A percentile compares a stretch with the other conserved stretches of the same genome.
Evolutionary conservation across 2,329 filamentous ascomycete species (phyloP).

Genomic region (Sporothrix mexicana): DNA sequence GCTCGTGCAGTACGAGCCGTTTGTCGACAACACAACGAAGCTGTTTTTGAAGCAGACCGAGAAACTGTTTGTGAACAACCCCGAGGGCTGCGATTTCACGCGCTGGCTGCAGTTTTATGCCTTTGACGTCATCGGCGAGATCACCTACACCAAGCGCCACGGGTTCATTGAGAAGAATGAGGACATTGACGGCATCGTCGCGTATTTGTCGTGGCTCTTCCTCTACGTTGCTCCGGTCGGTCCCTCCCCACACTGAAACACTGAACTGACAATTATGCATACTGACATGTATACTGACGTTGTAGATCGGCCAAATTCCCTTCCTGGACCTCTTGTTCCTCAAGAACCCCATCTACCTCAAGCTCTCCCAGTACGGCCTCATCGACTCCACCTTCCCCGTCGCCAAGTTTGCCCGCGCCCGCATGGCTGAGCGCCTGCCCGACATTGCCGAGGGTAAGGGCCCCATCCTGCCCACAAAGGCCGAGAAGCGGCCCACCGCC

Average conservation of each 20-base stretch:
- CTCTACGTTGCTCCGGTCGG: slow-evolving; percentile 69
- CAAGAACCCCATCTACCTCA: slow-evolving; percentile 76
- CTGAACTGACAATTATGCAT: not conserved
- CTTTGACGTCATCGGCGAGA: slow-evolving; percentile 79
- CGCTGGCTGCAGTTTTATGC: slow-evolving; percentile 81
- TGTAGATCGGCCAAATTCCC: slow-evolving; percentile 72
- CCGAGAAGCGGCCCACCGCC: slow-evolving; percentile 50
- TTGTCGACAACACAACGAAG: slow-evolving; percentile 75
- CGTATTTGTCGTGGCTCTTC: slow-evolving; percentile 67
- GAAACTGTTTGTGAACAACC: slow-evolving; percentile 56
- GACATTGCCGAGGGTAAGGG: slow-evolving; percentile 48
- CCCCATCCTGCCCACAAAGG: slow-evolving; percentile 49
- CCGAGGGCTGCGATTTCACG: slow-evolving; percentile 65
- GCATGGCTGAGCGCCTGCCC: slow-evolving; percentile 68
- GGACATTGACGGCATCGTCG: slow-evolving; percentile 76
- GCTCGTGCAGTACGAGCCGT: slow-evolving; percentile 78
- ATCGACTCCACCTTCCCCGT: slow-evolving; percentile 74
- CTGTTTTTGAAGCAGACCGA: slow-evolving; percentile 71
- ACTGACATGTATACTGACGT: slow-evolving; percentile 17
- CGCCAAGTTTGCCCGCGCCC: slow-evolving; percentile 71
- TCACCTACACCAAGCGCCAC: slow-evolving; percentile 76
- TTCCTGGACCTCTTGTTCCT: slow-evolving; percentile 71
- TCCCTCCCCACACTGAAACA: not conserved
- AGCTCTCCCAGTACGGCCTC: slow-evolving; percentile 69
- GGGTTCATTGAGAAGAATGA: slow-evolving; percentile 77